Evolutionary conservation across 805 yeast species (phyloP), one percentile per base, ranked within the genome.

Genomic region (Ogataea angusta): DNA sequence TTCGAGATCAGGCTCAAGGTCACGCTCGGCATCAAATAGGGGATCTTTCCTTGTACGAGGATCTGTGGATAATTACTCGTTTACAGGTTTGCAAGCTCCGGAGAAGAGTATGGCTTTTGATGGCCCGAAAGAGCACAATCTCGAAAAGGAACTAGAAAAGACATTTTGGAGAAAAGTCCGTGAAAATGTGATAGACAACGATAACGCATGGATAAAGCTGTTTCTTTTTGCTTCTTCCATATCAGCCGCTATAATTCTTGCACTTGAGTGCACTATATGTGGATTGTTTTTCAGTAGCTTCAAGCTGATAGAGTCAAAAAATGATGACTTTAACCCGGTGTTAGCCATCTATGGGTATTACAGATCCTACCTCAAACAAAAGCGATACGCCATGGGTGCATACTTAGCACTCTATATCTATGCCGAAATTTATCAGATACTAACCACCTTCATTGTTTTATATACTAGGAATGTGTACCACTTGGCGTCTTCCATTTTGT

Each of bases 321-420:
- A 56, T 35, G 45, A 56, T 17, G 36, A 28, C 14, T 48, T 21
- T 34, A 48, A 46, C 18, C 52, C 52, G 10, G 33, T 48, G 12
- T 28, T 46, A 13, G 52, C 50, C 2, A 43, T 48, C 7, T 48
- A 48, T 23, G 52, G 28, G 61, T 67, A 45, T 47, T 67, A 42
- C 57, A 67, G 28, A 19, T 27, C 34, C 10, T 48, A 40, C 21
- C 28, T 47, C 9, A 30, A 18, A 12, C 40, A 46, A 29, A 49
- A 49, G 21, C 38, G 43, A 26, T 35, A 39, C 16, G 53, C 52
- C 6, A 46, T 52, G 30, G 53, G 52, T 15, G 67, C 70, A 10
- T 69, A 60, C 45, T 51, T 70, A 34, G 68, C 72, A 2, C 55
- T 70, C n/a, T 70, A 68, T 48, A 67, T 68, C 18, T 70, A 68